A percentile compares a stretch with the other conserved stretches of the same genome.
Conservation (phyloP, 108 stramenopile species). For the Halocafeteria seosinensis region DNA sequence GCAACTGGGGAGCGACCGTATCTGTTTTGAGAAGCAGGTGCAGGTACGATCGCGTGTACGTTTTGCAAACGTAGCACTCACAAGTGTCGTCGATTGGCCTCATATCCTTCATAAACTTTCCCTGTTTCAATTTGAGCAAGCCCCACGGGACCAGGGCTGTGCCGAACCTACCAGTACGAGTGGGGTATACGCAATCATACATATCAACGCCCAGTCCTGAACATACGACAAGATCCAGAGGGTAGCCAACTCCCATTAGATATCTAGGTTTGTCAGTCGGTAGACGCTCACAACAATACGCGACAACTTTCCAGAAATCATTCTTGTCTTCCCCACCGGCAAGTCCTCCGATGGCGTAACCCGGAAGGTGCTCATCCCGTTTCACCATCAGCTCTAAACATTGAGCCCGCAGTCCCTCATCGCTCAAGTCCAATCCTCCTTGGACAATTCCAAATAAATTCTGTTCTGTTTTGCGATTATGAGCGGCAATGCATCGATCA, state of each 20-base stretch:
- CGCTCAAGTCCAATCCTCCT: slow-evolving; percentile 69
- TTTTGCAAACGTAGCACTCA: slow-evolving; percentile 51
- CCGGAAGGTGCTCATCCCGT: slow-evolving; percentile 57
- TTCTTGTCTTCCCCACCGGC: slow-evolving; percentile 89
- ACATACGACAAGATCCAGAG: slow-evolving; percentile 88
- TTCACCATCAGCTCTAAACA: slow-evolving; percentile 68
- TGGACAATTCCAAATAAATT: slow-evolving; percentile 85
- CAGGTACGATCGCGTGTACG: slow-evolving; percentile 48
- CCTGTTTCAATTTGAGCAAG: slow-evolving; percentile 50
- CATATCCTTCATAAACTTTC: slow-evolving; percentile 43
- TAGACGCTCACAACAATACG: slow-evolving; percentile 62
- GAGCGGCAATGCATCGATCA: slow-evolving; percentile 76
- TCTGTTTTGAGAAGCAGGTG: slow-evolving; percentile 57
- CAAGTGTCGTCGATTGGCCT: slow-evolving; percentile 54
- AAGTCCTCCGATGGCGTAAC: slow-evolving; percentile 90
- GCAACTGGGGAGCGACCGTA: slow-evolving; percentile 54
- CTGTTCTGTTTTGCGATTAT: slow-evolving; percentile 43
- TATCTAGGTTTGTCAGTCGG: slow-evolving; percentile 76
- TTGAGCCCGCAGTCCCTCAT: slow-evolving; percentile 69
- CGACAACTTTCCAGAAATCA: slow-evolving; percentile 84
- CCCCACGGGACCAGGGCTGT: slow-evolving; percentile 62
- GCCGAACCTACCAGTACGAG: slow-evolving; percentile 85
- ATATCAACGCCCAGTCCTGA: slow-evolving; percentile 86
- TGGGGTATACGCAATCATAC: slow-evolving; percentile 97
- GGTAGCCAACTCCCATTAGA: slow-evolving; percentile 95